Evolutionary conservation across 352 stramenopile species (phyloP).

Genomic region (Pythium volutum): DNA sequence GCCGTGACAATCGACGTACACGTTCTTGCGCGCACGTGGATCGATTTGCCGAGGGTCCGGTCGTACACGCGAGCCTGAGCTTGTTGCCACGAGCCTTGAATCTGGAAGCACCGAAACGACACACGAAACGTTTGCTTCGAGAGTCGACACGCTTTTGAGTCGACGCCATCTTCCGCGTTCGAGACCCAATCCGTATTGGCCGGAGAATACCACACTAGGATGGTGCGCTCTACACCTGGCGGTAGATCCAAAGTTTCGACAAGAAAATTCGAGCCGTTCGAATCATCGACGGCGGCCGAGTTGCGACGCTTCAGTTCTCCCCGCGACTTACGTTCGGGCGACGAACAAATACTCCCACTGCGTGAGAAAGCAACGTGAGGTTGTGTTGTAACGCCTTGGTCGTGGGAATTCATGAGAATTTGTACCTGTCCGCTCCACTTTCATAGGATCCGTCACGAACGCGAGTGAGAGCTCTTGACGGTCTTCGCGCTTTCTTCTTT

Average conservation of each 20-base stretch:
- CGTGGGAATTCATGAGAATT: background rate
- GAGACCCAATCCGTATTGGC: conserved; percentile 19
- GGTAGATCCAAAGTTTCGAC: conserved; percentile 87
- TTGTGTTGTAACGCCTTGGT: background rate
- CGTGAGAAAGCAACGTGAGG: background rate
- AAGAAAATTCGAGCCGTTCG: conserved; percentile 79
- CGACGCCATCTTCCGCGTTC: conserved; percentile 52
- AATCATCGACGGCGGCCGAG: conserved; percentile 47
- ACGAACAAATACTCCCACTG: conserved; percentile 68
- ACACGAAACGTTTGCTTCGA: conserved; percentile 88
- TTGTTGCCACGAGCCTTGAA: conserved; percentile 86
- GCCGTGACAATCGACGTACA: conserved; percentile 88
- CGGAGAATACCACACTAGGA: conserved; percentile 86
- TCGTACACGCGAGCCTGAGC: conserved; percentile 83
- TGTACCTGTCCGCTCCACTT: conserved; percentile 77
- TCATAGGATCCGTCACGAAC: conserved; percentile 66
- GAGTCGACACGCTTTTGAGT: conserved; percentile 76
- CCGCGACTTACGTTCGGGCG: conserved; percentile 59
- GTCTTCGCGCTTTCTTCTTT: conserved; percentile 52
- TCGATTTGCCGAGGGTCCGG: conserved; percentile 79
- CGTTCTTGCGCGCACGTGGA: conserved; percentile 80
- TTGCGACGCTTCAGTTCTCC: conserved; percentile 46
- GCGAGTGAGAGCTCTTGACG: conserved; percentile 44
- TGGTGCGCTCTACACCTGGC: conserved; percentile 83
- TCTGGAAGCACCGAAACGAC: conserved; percentile 84